Conservation (phyloP, 2,329 filamentous ascomycete genomes). For the Penicillium digitatum region DNA sequence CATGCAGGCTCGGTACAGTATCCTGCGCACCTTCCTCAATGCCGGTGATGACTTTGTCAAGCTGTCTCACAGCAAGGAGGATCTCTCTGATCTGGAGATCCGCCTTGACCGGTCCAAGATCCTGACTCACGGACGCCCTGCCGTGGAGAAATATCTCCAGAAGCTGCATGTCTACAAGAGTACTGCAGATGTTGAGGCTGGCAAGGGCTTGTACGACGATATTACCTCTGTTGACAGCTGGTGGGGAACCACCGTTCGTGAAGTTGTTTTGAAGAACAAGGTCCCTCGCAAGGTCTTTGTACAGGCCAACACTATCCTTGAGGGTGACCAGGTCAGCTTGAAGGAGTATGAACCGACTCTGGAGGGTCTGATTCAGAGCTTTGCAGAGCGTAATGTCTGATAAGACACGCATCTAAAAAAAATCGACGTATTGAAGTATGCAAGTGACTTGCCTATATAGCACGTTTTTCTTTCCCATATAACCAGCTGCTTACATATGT, state of each 20-base stretch:
- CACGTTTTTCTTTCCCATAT: background rate
- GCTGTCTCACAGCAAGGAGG: conserved; percentile 68
- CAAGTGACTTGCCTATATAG: background rate
- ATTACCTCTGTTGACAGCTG: conserved; percentile 83
- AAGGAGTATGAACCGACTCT: conserved; percentile 81
- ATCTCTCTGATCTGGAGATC: conserved; percentile 77
- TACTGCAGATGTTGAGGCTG: conserved; percentile 75
- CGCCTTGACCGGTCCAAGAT: conserved; percentile 83
- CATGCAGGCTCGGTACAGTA: conserved; percentile 86
- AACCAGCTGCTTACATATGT: background rate
- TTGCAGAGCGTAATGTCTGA: conserved; percentile 56
- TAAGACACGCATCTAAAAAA: background rate
- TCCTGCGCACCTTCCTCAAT: conserved; percentile 70
- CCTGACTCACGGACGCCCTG: conserved; percentile 72
- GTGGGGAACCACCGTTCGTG: conserved; percentile 75
- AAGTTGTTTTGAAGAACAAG: conserved; percentile 56
- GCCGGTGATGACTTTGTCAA: conserved; percentile 85
- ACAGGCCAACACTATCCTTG: conserved; percentile 79
- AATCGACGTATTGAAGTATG: background rate
- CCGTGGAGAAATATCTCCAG: conserved; percentile 81
- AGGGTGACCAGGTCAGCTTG: conserved; percentile 66
- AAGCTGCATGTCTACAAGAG: conserved; percentile 91
- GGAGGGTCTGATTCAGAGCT: conserved; percentile 80
- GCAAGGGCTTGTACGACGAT: conserved; percentile 73
- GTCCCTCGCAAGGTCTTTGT: conserved; percentile 73